A percentile compares a stretch with the other conserved stretches of the same genome.
Conservation (phyloP, 2,329 filamentous ascomycete species). For the Neonectria magnoliae region DNA sequence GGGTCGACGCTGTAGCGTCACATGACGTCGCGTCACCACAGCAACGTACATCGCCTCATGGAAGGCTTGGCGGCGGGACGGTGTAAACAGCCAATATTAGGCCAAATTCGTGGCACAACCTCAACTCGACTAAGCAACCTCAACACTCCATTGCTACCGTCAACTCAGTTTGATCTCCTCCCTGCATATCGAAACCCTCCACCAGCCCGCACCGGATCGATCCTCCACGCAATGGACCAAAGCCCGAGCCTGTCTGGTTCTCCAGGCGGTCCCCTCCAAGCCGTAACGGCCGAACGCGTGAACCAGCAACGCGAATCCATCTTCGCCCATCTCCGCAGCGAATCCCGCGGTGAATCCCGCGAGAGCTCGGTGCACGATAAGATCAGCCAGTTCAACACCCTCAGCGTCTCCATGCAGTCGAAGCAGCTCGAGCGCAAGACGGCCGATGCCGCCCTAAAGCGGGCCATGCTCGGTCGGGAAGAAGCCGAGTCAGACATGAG, state of each 20-base stretch:
- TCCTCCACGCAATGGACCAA: constrained; percentile 31
- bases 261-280: constrained; percentile 66
- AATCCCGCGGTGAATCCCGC: constrained; percentile 51
- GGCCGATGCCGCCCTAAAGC: constrained; percentile 72
- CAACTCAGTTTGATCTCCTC: constrained; percentile 22
- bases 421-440: constrained; percentile 72
- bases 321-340: constrained; percentile 49
- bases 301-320: constrained; percentile 59
- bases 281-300: constrained; percentile 71
- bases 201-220: constrained; percentile 2
- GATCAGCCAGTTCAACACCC: constrained; percentile 77
- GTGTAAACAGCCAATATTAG: constrained; percentile 39
- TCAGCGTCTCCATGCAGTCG: constrained; percentile 69
- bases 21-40: constrained; percentile 35
- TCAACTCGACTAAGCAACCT: constrained; percentile 17
- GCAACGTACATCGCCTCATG: constrained; percentile 31
- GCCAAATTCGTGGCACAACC: constrained; percentile 11
- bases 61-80: constrained; percentile 31
- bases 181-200: constrained; percentile 11
- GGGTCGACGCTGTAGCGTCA: constrained; percentile 26
- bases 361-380: constrained; percentile 73
- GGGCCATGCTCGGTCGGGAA: constrained; percentile 74
- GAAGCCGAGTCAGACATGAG: constrained; percentile 77
- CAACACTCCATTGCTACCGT: constrained; percentile 30
- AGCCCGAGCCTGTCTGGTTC: constrained; percentile 63